Evolutionary conservation across 805 yeast species (phyloP).

Genomic region (Isabelozyma heimii): DNA sequence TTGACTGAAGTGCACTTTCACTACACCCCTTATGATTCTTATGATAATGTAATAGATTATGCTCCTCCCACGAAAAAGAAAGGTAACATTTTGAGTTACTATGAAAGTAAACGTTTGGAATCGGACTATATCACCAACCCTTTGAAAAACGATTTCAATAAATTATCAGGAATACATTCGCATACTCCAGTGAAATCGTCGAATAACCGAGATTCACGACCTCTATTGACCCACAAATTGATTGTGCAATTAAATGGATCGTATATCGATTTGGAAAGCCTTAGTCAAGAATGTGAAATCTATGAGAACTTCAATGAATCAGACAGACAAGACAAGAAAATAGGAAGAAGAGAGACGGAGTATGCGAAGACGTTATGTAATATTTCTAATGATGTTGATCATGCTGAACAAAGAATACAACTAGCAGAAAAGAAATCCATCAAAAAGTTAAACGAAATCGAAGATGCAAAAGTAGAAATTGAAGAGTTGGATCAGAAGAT

Average conservation of each 20-base stretch:
- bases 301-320: slow-evolving; percentile 34
- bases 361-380: slow-evolving; percentile 43
- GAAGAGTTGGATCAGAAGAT: slow-evolving; percentile 26
- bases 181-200: slow-evolving; percentile 26
- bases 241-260: slow-evolving; percentile 54
- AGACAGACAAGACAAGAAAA: slow-evolving; percentile 33
- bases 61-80: slow-evolving; percentile 5
- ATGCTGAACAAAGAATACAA: slow-evolving; percentile 31
- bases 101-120: slow-evolving; percentile 59
- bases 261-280: slow-evolving; percentile 40
- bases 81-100: slow-evolving; percentile 32
- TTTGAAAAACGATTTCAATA: slow-evolving; percentile 46
- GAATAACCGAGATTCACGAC: slow-evolving; percentile 24
- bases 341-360: slow-evolving; percentile 44
- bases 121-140: slow-evolving; percentile 73
- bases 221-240: slow-evolving; percentile 59
- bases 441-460: slow-evolving; percentile 31
- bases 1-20: slow-evolving; percentile 71
- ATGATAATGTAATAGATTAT: slow-evolving; percentile 22
- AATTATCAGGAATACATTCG: slow-evolving; percentile 49
- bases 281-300: slow-evolving; percentile 40
- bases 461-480: slow-evolving; percentile 17
- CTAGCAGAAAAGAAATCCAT: slow-evolving; percentile 28
- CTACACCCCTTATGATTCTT: slow-evolving; percentile 49
- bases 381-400: slow-evolving; percentile 46